Evolutionary conservation across 2,329 filamentous ascomycete species (phyloP), one percentile per base, ranked within the genome.

Genomic region (Diaporthe eres): DNA sequence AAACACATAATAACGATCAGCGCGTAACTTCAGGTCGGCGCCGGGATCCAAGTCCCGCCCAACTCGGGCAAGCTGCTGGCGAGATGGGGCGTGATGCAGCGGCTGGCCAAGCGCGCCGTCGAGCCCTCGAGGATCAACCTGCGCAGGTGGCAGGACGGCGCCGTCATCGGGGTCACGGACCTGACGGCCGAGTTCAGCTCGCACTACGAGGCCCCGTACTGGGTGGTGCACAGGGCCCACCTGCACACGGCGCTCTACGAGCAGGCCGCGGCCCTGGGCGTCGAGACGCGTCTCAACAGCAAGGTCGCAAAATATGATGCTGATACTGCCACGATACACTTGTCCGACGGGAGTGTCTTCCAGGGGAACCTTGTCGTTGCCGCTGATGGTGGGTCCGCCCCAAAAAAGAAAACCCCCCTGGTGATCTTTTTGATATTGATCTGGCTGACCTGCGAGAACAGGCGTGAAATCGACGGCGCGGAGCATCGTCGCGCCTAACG

Each of bases 11-110:
- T 4, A 42, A 42, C 17, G 7, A 12, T 3, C 9, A n/a, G 5
- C 10, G 2, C 8, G 10, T 37, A 22, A 22, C 9, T 5, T 2
- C 22, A 77, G 77, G 77, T 85, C 17, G 84, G 85, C 4, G 84
- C 85, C 1, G 85, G 84, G 4, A 85, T 86, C 44, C 84, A 86
- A 78, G 80, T 86, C 8, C 83, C 83, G 0, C 81, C 85, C 10
- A 86, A 86, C 74, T 82, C 83, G 7, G 78, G 79, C 2, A 79
- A 80, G 0, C 77, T 85, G 0, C 79, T 85, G 5, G 65, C 78
- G 34, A 74, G 76, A 68, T 85, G 83, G 80, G 84, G 84, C 10
- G 77, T 85, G 2, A 77, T 76, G 13, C 75, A 80, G 1, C 79
- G 82, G 34, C 76, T 83, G 8, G 74, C 79, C n/a, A 71, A 77